Evolutionary conservation across 495 filamentous ascomycete genomes (phyloP), one percentile per base, ranked within the genome.

Genomic region (Chaetomium fimeti): DNA sequence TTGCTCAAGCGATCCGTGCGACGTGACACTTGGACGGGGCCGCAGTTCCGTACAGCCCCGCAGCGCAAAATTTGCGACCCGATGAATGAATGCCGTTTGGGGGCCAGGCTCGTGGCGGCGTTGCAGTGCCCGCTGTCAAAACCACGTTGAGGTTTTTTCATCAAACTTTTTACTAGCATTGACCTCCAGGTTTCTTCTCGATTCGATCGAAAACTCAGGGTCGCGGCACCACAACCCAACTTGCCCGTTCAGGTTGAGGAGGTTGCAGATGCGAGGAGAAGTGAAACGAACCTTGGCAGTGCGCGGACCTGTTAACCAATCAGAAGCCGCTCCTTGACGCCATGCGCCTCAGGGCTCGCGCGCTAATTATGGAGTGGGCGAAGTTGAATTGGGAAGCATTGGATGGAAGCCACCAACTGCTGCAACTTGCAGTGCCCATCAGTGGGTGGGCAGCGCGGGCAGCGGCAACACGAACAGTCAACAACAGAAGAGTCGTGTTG

Each of bases 281-380:
- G 18, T 24, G 42, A 60, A 60, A 49, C 15, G 11, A 29, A 3
- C 32, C 48, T 62, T 56, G 60, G 60, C 48, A 18, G 12, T 48
- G 51, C 43, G 61, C 52, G 42, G 64, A n/a, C 54, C 60, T 6
- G n/a, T 12, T 20, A n/a, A 22, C 65, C 65, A 67, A 67, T 67
- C 60, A 55, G 8, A 20, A 18, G 27, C 24, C 47, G 6, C 5
- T 4, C 16, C 18, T 58, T 63, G 55, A 56, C 65, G 60, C 65
- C 38, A 24, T 66, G 60, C 56, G 60, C 59, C 53, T 20, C 5
- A 16, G 13, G 13, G 9, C 25, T 25, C 22, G 51, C 36, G 60
- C 59, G 63, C 58, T 65, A 65, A 66, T 62, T 58, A 32, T 57
- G 64, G 58, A 49, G 29, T 16, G 15, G 22, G 52, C 57, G n/a